A percentile compares a stretch with the other conserved stretches of the same genome.
phyloP scores from a whole-genome alignment of 2,329 filamentous ascomycete species.

The Dendryphion nanum region DNA sequence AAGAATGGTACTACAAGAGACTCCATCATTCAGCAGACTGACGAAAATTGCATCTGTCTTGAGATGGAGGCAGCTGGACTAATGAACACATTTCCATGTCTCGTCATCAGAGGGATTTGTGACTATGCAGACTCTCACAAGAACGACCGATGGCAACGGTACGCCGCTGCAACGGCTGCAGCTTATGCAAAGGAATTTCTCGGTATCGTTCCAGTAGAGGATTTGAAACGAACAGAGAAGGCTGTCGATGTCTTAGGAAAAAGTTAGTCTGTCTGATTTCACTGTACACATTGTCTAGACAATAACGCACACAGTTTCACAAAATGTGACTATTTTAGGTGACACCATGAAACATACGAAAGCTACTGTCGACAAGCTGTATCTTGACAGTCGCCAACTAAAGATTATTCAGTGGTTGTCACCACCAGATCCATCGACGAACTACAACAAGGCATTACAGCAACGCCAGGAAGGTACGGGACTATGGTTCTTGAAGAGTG shows the following conservation, averaged over 20 bases:
- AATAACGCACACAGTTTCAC: neutral
- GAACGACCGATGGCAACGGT: conserved; percentile 1
- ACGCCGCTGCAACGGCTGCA: conserved; percentile 1
- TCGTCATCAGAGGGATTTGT: conserved; percentile 5
- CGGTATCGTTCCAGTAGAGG: neutral
- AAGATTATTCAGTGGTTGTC: conserved; percentile 26
- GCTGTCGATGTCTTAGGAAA: neutral
- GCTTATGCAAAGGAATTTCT: conserved; percentile 2
- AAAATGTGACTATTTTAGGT: neutral
- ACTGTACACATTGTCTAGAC: too few relatives aligned
- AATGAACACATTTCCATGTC: neutral
- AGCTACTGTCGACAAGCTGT: neutral
- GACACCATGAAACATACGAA: neutral
- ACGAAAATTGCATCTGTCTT: neutral
- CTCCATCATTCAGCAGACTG: neutral
- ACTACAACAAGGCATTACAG: neutral
- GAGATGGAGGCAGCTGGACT: conserved; percentile 4
- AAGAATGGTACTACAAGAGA: conserved; percentile 1
- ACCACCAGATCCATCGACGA: conserved; percentile 30
- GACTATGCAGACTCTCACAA: conserved; percentile 6
- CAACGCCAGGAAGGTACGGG: neutral
- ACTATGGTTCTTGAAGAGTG: conserved; percentile 18
- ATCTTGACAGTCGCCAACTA: neutral
- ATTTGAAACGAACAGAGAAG: neutral
- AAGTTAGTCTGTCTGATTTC: neutral